Base-by-base conservation (phyloP, 108 stramenopile species). In the Nitzschia sp. region DNA sequence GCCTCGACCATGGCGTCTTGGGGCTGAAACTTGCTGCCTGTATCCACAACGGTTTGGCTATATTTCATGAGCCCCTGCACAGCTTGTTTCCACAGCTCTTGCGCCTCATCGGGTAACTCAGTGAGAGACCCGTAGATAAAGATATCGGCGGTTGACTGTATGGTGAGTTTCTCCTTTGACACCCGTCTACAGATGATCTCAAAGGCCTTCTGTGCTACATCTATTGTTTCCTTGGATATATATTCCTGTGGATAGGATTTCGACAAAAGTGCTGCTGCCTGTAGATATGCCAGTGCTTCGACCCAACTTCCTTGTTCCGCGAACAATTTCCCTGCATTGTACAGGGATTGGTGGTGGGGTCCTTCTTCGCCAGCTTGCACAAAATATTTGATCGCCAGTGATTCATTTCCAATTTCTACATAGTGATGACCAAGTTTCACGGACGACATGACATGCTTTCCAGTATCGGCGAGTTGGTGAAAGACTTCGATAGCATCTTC, bases 251-350 rank as follows among this genome's bases (percentile, higher is more conserved):
- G 69, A 70, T 77, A 41, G 2, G 45, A 61, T 19, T 65, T 58
- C 6, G 59, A 44, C 21, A 77, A 31, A n/a, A 19, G 34, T n/a
- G 48, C 61, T 27, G 76, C 76, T 21, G 69, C 68, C 29, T 50
- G 62, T 8, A 69, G 3, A 35, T 77, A 77, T 1, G 68, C 76
- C 22, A 77, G 45, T 25, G 76, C 58, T 54, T 26, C 53, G 6
- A 69, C 76, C 30, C 53, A 77, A n/a, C 70, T 58, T 21, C 53
- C 54, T 25, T 70, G 2, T 44, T 69, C 69, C 27, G 63, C 76
- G 8, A 70, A 34, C 28, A 77, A 28, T 53, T 48, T 26, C 28
- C 76, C 68, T 17, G 76, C 76, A 63, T 77, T 77, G 63, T 65
- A 77, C 36, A 77, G 53, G 15, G 69, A 41, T 1, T 63, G 30